phyloP scores from a whole-genome alignment of 163 green algal genomes.

The Chlamydomonas reinhardtii region DNA sequence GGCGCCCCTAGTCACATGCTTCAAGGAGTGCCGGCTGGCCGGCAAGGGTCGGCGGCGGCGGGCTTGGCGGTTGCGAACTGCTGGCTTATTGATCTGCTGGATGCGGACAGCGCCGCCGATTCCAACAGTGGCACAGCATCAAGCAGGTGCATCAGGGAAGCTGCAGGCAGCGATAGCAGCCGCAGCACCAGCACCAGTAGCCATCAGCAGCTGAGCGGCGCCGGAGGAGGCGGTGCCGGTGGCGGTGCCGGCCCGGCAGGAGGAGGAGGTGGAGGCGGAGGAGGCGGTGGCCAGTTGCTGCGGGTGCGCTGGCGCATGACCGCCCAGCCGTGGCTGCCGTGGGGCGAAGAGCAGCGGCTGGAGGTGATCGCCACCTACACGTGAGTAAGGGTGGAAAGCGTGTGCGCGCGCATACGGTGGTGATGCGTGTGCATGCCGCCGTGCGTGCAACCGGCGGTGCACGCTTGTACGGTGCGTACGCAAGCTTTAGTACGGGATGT shows the following conservation, averaged over 20 bases:
- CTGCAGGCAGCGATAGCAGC: neutral
- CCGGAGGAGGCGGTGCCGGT: neutral
- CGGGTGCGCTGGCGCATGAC: conserved; percentile 22
- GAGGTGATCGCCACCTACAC: conserved; percentile 39
- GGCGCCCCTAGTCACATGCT: too few relatives aligned
- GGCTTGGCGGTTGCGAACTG: too few relatives aligned
- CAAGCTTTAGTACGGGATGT: too few relatives aligned
- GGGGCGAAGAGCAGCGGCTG: conserved; percentile 24
- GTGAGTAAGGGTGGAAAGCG: too few relatives aligned
- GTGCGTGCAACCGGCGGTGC: neutral
- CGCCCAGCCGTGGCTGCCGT: conserved; percentile 30
- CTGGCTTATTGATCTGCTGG: too few relatives aligned
- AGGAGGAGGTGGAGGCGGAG: too few relatives aligned
- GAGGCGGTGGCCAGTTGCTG: conserved; percentile 4
- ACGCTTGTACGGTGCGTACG: too few relatives aligned
- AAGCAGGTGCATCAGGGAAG: too few relatives aligned
- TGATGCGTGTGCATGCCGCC: neutral
- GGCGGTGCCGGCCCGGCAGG: neutral
- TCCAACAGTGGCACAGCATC: too few relatives aligned
- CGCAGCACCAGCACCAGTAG: neutral
- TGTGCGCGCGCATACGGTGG: neutral
- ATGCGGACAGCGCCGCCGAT: too few relatives aligned
- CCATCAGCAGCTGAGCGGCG: neutral
- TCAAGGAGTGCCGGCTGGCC: too few relatives aligned
- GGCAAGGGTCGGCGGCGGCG: neutral